Conservation (phyloP, 495 filamentous ascomycete genomes). For the Schizothecium vesticola region DNA sequence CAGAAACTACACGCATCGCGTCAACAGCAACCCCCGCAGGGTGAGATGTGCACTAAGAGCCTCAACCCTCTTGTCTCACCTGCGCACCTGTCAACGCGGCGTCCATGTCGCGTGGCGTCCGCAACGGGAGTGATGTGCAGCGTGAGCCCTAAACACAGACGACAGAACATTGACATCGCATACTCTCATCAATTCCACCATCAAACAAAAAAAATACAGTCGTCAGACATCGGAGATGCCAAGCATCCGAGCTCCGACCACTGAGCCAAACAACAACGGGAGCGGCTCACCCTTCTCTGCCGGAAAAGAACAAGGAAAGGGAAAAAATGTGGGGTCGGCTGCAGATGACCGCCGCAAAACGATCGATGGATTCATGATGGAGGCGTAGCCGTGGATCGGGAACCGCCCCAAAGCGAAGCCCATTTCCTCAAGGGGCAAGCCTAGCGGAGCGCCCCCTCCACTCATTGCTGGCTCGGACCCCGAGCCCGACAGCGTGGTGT, state of each 20-base stretch:
- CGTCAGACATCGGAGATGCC: not conserved
- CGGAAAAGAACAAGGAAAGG: not conserved
- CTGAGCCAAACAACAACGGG: not conserved
- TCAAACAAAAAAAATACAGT: not conserved
- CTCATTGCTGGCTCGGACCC: not conserved
- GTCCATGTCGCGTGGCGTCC: not conserved
- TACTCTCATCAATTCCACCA: not conserved
- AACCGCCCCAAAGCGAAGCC: not conserved
- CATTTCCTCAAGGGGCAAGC: not conserved
- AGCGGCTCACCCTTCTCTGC: not conserved
- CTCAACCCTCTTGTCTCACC: not conserved
- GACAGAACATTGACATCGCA: not conserved
- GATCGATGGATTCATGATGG: not conserved
- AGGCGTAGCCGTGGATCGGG: not conserved
- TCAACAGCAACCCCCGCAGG: not conserved
- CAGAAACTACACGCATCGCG: not conserved
- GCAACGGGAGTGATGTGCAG: not conserved
- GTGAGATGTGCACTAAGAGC: not conserved
- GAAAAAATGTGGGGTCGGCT: not conserved
- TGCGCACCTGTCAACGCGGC: not conserved
- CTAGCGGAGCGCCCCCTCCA: not conserved
- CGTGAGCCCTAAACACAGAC: not conserved
- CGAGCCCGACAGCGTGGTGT: not conserved
- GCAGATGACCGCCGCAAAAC: not conserved
- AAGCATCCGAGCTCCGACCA: conserved; percentile 4